Conservation (phyloP, 1,139 yeast genomes). For the Kurtzmaniella quercitrusa region DNA sequence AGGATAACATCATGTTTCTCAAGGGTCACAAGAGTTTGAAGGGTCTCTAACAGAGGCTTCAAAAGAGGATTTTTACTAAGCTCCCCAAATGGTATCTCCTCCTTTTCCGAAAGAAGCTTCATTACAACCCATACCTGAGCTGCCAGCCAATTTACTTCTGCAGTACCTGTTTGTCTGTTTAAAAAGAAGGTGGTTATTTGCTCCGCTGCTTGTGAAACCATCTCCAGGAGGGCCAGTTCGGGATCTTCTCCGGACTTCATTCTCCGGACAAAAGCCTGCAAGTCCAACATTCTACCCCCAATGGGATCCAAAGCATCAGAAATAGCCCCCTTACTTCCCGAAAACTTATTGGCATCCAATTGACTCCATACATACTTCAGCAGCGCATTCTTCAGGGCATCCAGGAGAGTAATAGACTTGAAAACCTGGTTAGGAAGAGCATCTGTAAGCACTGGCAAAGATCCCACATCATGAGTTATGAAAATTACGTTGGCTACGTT, state of each 20-base stretch:
- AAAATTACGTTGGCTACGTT: slow-evolving; percentile 88
- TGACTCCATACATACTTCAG: slow-evolving; percentile 66
- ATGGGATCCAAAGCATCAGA: slow-evolving; percentile 52
- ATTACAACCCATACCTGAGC: slow-evolving; percentile 90
- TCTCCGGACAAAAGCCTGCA: slow-evolving; percentile 86
- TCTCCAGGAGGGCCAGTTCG: slow-evolving; percentile 66
- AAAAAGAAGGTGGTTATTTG: slow-evolving; percentile 83
- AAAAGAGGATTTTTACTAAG: slow-evolving; percentile 61
- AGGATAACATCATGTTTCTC: slow-evolving; percentile 78
- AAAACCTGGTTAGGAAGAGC: slow-evolving; percentile 85
- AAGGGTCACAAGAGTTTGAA: slow-evolving; percentile 55
- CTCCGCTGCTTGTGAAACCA: slow-evolving; percentile 80
- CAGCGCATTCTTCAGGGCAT: slow-evolving; percentile 74
- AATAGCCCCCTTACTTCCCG: slow-evolving; percentile 19
- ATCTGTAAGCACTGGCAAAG: slow-evolving; percentile 61
- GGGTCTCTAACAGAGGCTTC: slow-evolving; percentile 49
- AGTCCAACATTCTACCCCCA: slow-evolving; percentile 93
- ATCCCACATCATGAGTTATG: slow-evolving; percentile 81
- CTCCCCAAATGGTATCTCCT: slow-evolving; percentile 45
- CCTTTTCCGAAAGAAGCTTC: slow-evolving; percentile 52
- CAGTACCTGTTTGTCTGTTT: slow-evolving; percentile 28
- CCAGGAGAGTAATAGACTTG: slow-evolving; percentile 69
- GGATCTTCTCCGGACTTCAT: slow-evolving; percentile 86
- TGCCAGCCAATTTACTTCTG: slow-evolving; percentile 51
- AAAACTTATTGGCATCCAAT: slow-evolving; percentile 17